These are phyloP conservation scores for Ilyonectria robusta DNA, from an alignment of 2,329 filamentous ascomycete genomes.

Conservation along the genomic window DNA sequence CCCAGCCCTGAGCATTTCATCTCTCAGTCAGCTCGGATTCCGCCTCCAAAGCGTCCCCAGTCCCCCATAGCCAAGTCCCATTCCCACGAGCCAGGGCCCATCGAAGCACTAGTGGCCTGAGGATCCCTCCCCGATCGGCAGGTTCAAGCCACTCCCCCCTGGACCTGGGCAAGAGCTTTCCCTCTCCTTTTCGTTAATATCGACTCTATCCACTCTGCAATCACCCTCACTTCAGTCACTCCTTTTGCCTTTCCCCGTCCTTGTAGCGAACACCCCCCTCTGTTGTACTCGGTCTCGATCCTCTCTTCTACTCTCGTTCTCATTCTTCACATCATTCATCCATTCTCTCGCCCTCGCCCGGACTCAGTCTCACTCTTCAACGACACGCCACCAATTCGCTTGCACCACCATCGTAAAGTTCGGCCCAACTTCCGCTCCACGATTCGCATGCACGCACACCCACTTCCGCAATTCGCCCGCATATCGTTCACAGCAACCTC, in stretches of 20 bases:
- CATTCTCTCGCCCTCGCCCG: slow-evolving; percentile 6
- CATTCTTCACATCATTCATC: slow-evolving; percentile 31
- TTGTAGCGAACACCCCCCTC: slow-evolving; percentile 42
- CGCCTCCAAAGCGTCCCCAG: slow-evolving; percentile 10
- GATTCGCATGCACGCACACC: slow-evolving; percentile 30
- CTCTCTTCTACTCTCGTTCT: slow-evolving; percentile 26
- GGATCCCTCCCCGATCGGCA: slow-evolving; percentile 54
- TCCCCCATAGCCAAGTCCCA: slow-evolving; percentile 34
- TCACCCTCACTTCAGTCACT: slow-evolving; percentile 59
- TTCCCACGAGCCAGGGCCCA: slow-evolving; percentile 39
- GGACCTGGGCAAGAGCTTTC: slow-evolving; percentile 47
- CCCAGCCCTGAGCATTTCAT: slow-evolving; percentile 4
- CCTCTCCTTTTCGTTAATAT: slow-evolving; percentile 57
- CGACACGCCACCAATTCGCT: slow-evolving; percentile 26
- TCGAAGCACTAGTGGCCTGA: slow-evolving; percentile 50
- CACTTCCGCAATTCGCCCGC: slow-evolving; percentile 30
- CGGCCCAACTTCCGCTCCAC: slow-evolving; percentile 12
- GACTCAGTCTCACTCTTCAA: slow-evolving; percentile 25
- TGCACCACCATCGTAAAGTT: slow-evolving; percentile 28
- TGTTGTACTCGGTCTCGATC: slow-evolving; percentile 35
- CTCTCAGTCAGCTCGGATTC: slow-evolving; percentile 3
- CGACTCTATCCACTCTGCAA: slow-evolving; percentile 55
- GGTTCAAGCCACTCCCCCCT: slow-evolving; percentile 51
- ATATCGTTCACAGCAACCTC: slow-evolving; percentile 31
- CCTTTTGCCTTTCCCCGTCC: slow-evolving; percentile 52